Base-by-base conservation (phyloP, 176 grass and related monocot species). In the Tillandsia fasciculata region DNA sequence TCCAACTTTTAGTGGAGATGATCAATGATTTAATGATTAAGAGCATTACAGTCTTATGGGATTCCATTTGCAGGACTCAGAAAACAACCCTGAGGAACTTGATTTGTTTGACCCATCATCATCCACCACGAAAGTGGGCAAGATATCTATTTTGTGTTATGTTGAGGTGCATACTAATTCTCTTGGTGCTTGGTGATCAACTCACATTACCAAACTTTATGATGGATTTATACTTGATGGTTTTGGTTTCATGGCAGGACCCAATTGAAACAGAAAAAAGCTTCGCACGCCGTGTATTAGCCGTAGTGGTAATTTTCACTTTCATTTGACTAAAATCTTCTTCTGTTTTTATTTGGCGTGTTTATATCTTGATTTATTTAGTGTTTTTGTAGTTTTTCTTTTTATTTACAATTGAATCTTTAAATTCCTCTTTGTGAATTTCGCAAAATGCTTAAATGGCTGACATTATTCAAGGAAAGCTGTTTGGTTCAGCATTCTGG, bases 261-360 rank as follows among this genome's bases (percentile, higher is more conserved):
- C 82, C 94, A 81, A 77, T 88, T 85, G 94, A 99, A 72, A 93
- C 86, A 80, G 70, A 99, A 79, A 82, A 89, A 84, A 83, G 77
- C 71, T 99, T 93, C 88, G 89, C 94, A 72, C 77, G 61, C 7
- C 89, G 82, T 67, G 79, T 99, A 66, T 81, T 99, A 74, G 76
- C 87, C 58, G 70, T 99, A 79, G 87, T 81, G 84, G 89, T 99
- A 93, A 51, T 27, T 17, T 77, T 78, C 70, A 59, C 54, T 59
- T 59, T 15, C 54, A 59, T 59, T 2, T 20, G 14, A 8, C 14
- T 17, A 59, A 17, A 17, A 5, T 59, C n/a, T 59, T 59, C 12
- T 59, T 59, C 18, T 59, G 6, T 59, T 4, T 20, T 9, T 17
- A 17, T 59, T 59, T 59, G n/a, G 14, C 17, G 54, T 59, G 7